Percentiles rank a stretch among this genome's conserved stretches.
These are phyloP conservation scores for Penstemon davidsonii DNA, from an alignment of 257 asterid genomes.

Conservation along the genomic window DNA sequence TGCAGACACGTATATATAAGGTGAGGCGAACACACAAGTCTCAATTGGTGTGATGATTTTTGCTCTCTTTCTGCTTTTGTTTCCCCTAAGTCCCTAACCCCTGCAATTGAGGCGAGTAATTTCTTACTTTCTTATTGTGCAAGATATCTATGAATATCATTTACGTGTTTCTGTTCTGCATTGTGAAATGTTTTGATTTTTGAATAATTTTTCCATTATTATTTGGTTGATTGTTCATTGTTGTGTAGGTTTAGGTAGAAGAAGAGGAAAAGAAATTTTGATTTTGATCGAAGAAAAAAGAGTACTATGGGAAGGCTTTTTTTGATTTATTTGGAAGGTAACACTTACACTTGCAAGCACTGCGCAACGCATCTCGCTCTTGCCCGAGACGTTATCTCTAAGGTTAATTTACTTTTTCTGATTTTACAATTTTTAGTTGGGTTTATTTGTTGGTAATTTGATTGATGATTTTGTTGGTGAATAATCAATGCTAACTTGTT, in stretches of 20 bases:
- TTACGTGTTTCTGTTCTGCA: slow-evolving; percentile 17
- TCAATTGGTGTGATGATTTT: slow-evolving; percentile 21
- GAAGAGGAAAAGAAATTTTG: slow-evolving; percentile 22
- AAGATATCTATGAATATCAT: slow-evolving; percentile 1
- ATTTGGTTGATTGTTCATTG: neutral
- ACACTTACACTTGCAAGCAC: too few relatives aligned
- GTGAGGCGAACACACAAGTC: slow-evolving; percentile 21
- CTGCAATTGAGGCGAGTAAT: slow-evolving; percentile 38
- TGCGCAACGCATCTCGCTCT: too few relatives aligned
- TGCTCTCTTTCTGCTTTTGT: slow-evolving; percentile 1
- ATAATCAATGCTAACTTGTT: too few relatives aligned
- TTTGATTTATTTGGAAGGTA: too few relatives aligned
- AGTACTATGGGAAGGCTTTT: neutral
- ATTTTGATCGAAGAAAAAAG: slow-evolving; percentile 18
- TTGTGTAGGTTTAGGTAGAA: slow-evolving; percentile 24
- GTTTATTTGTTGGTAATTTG: too few relatives aligned
- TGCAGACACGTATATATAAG: slow-evolving; percentile 19
- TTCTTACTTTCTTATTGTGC: neutral
- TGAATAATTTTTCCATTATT: neutral
- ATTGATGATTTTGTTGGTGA: too few relatives aligned
- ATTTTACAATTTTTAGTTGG: too few relatives aligned
- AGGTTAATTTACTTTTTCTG: too few relatives aligned
- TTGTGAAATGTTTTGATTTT: neutral
- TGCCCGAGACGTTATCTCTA: too few relatives aligned
- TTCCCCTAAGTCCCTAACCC: slow-evolving; percentile 4